phyloP scores from a whole-genome alignment of 805 yeast genomes.

The Tanozyma kutaoensis region DNA sequence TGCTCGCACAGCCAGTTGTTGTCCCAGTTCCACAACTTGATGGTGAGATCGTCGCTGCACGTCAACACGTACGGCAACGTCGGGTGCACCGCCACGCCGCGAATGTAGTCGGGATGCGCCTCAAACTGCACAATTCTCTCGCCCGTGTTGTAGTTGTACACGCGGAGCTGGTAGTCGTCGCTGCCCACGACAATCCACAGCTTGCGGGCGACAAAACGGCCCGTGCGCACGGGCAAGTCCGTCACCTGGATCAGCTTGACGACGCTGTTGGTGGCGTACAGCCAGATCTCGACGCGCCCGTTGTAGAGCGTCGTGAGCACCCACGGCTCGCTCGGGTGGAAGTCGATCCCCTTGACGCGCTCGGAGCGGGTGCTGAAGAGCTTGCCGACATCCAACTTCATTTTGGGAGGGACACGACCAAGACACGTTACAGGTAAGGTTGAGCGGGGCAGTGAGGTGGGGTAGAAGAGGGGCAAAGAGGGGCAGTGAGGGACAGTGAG shows the following conservation, averaged over 20 bases:
- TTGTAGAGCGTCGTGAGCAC: constrained; percentile 80
- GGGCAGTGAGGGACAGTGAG: no score
- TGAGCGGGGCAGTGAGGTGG: no score
- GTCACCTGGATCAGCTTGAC: constrained; percentile 89
- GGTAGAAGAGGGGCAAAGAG: no score
- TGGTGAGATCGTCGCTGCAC: constrained; percentile 82
- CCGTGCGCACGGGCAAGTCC: constrained; percentile 93
- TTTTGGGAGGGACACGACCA: no score
- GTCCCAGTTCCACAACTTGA: constrained; percentile 98
- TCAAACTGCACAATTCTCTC: constrained; percentile 92
- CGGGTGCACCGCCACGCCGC: constrained; percentile 91
- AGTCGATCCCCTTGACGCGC: constrained; percentile 94
- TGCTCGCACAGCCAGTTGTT: constrained; percentile 83
- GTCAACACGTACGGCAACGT: constrained; percentile 81
- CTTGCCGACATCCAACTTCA: constrained; percentile 44
- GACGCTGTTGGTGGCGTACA: constrained; percentile 71
- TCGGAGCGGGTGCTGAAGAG: constrained; percentile 85
- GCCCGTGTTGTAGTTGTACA: constrained; percentile 89
- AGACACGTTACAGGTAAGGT: no score
- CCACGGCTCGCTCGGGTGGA: constrained; percentile 98
- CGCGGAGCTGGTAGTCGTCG: constrained; percentile 90
- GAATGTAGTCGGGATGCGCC: constrained; percentile 95
- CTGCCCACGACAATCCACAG: constrained; percentile 95
- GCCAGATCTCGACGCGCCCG: constrained; percentile 88
- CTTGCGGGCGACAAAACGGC: constrained; percentile 88